These are phyloP conservation scores for Wickerhamomyces pijperi DNA, from an alignment of 805 yeast genomes.

Conservation along the genomic window DNA sequence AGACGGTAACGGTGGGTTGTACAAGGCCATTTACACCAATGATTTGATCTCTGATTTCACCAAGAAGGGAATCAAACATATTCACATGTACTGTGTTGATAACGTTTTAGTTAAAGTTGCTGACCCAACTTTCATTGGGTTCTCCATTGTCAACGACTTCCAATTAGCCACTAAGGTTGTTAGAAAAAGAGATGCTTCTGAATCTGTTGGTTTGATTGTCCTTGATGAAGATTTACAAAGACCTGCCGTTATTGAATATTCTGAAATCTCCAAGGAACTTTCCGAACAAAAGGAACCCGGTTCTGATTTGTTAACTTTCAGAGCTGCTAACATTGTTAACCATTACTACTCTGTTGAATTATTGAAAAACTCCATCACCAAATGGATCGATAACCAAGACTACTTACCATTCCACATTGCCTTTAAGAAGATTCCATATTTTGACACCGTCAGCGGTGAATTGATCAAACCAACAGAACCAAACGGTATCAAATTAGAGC, in stretches of 20 bases:
- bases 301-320: conserved; percentile 51
- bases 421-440: conserved; percentile 68
- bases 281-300: conserved; percentile 48
- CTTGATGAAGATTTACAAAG: conserved; percentile 35
- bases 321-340: conserved; percentile 96
- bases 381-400: conserved; percentile 58
- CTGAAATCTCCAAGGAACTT: conserved; percentile 72
- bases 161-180: conserved; percentile 90
- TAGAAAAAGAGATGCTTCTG: conserved; percentile 78
- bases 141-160: conserved; percentile 54
- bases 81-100: conserved; percentile 96
- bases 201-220: conserved; percentile 88
- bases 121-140: conserved; percentile 81
- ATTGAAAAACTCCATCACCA: conserved; percentile 43
- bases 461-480: conserved; percentile 55
- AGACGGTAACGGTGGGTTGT: conserved; percentile 96
- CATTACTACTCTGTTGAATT: conserved; percentile 87
- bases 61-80: conserved; percentile 64
- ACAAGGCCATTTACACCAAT: conserved; percentile 64
- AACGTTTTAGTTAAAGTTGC: conserved; percentile 86
- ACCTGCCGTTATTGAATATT: conserved; percentile 92
- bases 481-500: conserved; percentile 92
- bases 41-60: conserved; percentile 59
- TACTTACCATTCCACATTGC: conserved; percentile 92
- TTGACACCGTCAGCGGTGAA: conserved; percentile 31